Evolutionary conservation across 148 eudicot genomes (phyloP).

Genomic region (Persicaria maculosa): DNA sequence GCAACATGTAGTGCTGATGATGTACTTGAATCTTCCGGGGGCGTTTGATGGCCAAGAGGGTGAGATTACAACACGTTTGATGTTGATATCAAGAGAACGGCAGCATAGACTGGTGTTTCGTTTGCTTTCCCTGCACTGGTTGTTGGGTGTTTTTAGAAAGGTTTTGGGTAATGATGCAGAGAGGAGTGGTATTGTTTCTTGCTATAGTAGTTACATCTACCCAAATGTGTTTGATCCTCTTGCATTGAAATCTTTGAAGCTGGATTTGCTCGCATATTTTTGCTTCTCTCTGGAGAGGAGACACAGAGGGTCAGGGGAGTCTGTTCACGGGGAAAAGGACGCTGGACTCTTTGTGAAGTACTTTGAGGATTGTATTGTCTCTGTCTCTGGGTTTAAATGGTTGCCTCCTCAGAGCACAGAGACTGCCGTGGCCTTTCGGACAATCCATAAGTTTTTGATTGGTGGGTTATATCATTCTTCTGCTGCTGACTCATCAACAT

Average conservation of each 20-base stretch:
- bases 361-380: slow-evolving; percentile 60
- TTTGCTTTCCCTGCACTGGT: slow-evolving; percentile 81
- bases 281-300: slow-evolving; percentile 30
- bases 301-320: slow-evolving; percentile 15
- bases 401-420: slow-evolving; percentile 97
- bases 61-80: slow-evolving; percentile 50
- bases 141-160: slow-evolving; percentile 47
- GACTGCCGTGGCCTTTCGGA: slow-evolving; percentile 72
- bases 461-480: slow-evolving; percentile 61
- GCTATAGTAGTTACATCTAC: slow-evolving; percentile 45
- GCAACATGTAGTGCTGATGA: slow-evolving; percentile 58
- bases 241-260: slow-evolving; percentile 73
- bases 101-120: slow-evolving; percentile 66
- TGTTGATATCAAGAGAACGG: slow-evolving; percentile 52
- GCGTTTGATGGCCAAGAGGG: slow-evolving; percentile 62
- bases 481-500: slow-evolving; percentile 31
- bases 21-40: slow-evolving; percentile 46
- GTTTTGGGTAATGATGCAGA: slow-evolving; percentile 27
- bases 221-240: slow-evolving; percentile 84
- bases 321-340: slow-evolving; percentile 16
- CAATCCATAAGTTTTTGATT: slow-evolving; percentile 70
- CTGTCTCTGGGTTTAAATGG: slow-evolving; percentile 76
- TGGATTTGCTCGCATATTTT: slow-evolving; percentile 70
- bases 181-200: slow-evolving; percentile 33
- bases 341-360: slow-evolving; percentile 30